A percentile compares a stretch with the other conserved stretches of the same genome.
Conservation (phyloP, 768 basidiomycete genomes). For the Coprinellus micaceus region DNA sequence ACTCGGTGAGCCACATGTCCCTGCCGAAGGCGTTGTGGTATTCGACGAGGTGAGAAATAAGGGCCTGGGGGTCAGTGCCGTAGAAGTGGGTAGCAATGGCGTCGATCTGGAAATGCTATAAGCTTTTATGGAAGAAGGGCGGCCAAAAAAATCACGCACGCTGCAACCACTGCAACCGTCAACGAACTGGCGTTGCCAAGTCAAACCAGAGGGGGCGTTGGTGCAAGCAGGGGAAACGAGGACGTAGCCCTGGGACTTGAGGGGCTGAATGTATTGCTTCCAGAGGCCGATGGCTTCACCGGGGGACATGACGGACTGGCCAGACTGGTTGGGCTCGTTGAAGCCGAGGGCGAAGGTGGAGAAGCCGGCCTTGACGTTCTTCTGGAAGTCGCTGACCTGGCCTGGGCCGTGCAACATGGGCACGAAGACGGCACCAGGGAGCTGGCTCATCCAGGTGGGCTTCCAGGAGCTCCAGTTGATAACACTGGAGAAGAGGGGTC, state of each 20-base stretch:
- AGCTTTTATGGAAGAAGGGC: not conserved
- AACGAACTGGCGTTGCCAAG: conserved; percentile 66
- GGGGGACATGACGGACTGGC: conserved; percentile 61
- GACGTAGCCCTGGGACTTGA: conserved; percentile 50
- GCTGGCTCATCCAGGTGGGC: conserved; percentile 29
- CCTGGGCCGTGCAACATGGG: conserved; percentile 72
- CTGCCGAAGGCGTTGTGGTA: conserved; percentile 42
- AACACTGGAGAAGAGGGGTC: too few relatives aligned
- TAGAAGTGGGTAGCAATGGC: conserved; percentile 68
- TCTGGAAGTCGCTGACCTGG: conserved; percentile 46
- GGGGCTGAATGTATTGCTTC: conserved; percentile 57
- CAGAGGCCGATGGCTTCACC: conserved; percentile 50
- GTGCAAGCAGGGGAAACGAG: conserved; percentile 69
- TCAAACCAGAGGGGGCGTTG: conserved; percentile 49
- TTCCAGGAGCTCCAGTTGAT: conserved; percentile 67
- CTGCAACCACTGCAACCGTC: conserved; percentile 46
- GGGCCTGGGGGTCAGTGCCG: conserved; percentile 40
- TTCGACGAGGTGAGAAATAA: conserved; percentile 49
- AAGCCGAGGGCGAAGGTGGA: conserved; percentile 49
- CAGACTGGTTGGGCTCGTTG: conserved; percentile 77
- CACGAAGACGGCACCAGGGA: conserved; percentile 49
- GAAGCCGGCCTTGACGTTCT: conserved; percentile 46
- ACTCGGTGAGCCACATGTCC: conserved; percentile 65
- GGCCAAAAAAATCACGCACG: conserved; percentile 38
- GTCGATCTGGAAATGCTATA: conserved; percentile 42